phyloP scores from a whole-genome alignment of 768 basidiomycete genomes.

The Lentinula sp. region DNA sequence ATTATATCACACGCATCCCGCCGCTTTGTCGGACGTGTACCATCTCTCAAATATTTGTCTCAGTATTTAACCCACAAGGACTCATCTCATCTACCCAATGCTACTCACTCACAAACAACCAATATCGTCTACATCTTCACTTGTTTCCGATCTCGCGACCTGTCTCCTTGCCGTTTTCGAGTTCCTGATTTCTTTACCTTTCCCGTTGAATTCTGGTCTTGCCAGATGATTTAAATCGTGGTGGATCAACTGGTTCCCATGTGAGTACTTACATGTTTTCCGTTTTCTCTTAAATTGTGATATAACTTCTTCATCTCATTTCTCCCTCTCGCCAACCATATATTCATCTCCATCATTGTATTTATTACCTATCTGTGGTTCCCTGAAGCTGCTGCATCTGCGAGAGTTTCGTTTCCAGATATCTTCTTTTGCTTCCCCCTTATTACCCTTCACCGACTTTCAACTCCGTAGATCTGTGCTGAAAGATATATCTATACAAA shows the following conservation, averaged over 20 bases:
- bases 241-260: neutral
- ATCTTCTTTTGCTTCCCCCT: neutral
- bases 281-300: neutral
- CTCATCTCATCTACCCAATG: conserved; percentile 3
- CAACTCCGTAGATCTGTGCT: neutral
- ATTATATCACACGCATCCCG: conserved; percentile 8
- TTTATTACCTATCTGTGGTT: neutral
- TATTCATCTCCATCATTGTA: neutral
- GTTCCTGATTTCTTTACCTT: neutral
- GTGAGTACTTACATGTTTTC: neutral
- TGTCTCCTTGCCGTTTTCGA: neutral
- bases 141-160: too few relatives aligned
- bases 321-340: neutral
- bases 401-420: neutral
- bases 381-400: neutral
- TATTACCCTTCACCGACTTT: neutral
- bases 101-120: neutral
- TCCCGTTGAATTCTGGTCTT: neutral
- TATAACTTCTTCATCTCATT: neutral
- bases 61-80: conserved; percentile 12
- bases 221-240: neutral
- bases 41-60: conserved; percentile 7
- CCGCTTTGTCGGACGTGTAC: conserved; percentile 9
- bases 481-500: neutral
- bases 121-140: neutral